These are phyloP conservation scores for Dactylonectria estremocensis DNA, from an alignment of 2,329 filamentous ascomycete genomes.

Conservation along the genomic window DNA sequence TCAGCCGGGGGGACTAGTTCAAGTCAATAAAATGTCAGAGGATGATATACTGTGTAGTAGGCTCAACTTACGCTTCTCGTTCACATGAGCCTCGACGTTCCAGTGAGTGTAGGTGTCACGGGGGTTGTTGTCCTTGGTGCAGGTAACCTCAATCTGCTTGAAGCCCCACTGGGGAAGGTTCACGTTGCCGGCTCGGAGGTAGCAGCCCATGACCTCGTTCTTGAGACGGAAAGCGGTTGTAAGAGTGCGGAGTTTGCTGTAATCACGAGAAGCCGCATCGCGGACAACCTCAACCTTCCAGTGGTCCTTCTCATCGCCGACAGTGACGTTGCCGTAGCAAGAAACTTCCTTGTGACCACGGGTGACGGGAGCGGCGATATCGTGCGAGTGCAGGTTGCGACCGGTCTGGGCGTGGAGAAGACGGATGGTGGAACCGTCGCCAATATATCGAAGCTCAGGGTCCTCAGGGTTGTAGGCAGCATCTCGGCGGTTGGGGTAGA, in stretches of 20 bases:
- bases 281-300: slow-evolving; percentile 94
- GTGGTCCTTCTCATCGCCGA: slow-evolving; percentile 98
- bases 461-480: slow-evolving; percentile 79
- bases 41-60: too few relatives aligned
- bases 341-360: slow-evolving; percentile 96
- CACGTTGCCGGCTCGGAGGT: slow-evolving; percentile 93
- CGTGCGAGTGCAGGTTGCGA: slow-evolving; percentile 96
- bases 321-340: slow-evolving; percentile 93
- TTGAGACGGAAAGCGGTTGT: slow-evolving; percentile 93
- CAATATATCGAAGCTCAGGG: slow-evolving; percentile 79
- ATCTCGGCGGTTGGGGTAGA: slow-evolving; percentile 91
- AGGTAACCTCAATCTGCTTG: slow-evolving; percentile 99
- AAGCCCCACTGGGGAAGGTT: slow-evolving; percentile 99
- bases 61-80: slow-evolving; percentile 85
- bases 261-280: slow-evolving; percentile 89
- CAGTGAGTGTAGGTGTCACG: slow-evolving; percentile 97
- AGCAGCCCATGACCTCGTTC: slow-evolving; percentile 88
- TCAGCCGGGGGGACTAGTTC: slow-evolving; percentile 86
- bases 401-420: slow-evolving; percentile 96
- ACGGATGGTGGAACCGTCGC: slow-evolving; percentile 83
- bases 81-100: slow-evolving; percentile 97
- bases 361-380: slow-evolving; percentile 88
- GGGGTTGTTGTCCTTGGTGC: slow-evolving; percentile 92
- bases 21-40: slow-evolving; percentile 30
- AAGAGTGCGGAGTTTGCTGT: slow-evolving; percentile 88